Base-by-base conservation (phyloP, 768 basidiomycete genomes). In the Suillus clintonianus region DNA sequence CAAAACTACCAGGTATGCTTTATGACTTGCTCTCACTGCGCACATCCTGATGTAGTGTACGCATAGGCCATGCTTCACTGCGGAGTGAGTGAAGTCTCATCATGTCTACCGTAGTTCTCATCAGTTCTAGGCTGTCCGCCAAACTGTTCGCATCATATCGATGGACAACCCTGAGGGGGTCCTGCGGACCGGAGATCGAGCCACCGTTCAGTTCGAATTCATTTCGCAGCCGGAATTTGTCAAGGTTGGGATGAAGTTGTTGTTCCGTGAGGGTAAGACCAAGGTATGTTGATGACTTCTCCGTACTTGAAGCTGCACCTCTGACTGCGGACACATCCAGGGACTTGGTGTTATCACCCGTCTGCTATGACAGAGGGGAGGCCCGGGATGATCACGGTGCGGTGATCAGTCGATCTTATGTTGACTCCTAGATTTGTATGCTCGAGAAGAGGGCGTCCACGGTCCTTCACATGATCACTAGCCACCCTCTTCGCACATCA, bases 261-360 rank as follows among this genome's bases (percentile, higher is more conserved):
- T 99, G 14, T 95, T 99, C 75, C 83, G 97, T 45, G 97, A 99
- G 77, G 97, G 96, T 4, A 95, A 94, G 81, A 97, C 95, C 1
- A 98, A 97, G 83, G 95, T 89, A 58, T 39, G 81, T 71, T 22
- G 32, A 50, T 48, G 55, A 55, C 48, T 22, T 36, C 17, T 56
- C 42, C 67, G 43, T 47, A 22, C 13, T 59, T n/a, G 11, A 24
- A 53, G 51, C 56, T 43, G 57, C 62, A 51, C 32, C 51, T 11
- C 64, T 69, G 39, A 72, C 57, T 10, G 5, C 19, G 22, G 7
- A 53, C 17, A 30, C 60, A 64, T 36, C 5, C 58, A 93, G 91
- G 91, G 91, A 17, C 83, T 93, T 62, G 91, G 91, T 11, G 89
- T 92, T 14, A 85, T 93, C 69, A 92, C 91, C 1, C 82, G 81